These are phyloP conservation scores for Lachnum nothofagi DNA, from an alignment of 2,329 filamentous ascomycete genomes.

Conservation along the genomic window DNA sequence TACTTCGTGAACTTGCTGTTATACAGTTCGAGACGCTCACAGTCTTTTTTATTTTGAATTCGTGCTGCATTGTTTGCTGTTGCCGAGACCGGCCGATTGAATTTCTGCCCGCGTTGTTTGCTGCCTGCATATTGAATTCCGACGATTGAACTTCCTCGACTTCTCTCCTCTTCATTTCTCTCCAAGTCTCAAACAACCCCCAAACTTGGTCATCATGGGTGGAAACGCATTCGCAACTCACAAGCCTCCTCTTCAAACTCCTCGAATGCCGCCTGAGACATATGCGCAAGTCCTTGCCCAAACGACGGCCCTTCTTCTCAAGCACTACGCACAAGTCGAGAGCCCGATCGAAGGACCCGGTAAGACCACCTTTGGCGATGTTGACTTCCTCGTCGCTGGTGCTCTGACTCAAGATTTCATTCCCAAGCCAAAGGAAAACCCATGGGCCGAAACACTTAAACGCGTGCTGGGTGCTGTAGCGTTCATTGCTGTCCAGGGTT, in stretches of 20 bases:
- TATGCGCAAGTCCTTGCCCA: conserved; percentile 50
- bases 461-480: conserved; percentile 43
- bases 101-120: too few relatives aligned
- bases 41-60: too few relatives aligned
- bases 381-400: conserved; percentile 61
- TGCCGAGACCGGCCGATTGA: too few relatives aligned
- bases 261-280: conserved; percentile 56
- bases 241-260: conserved; percentile 49
- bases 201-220: conserved; percentile 55
- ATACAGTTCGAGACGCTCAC: too few relatives aligned
- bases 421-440: neutral
- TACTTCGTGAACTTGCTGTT: too few relatives aligned
- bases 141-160: too few relatives aligned
- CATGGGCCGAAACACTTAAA: conserved; percentile 32
- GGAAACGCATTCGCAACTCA: conserved; percentile 53
- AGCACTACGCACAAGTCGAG: conserved; percentile 51
- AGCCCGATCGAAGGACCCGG: conserved; percentile 63
- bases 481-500: conserved; percentile 29
- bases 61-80: too few relatives aligned
- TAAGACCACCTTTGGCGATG: conserved; percentile 65
- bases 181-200: too few relatives aligned
- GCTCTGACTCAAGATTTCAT: conserved; percentile 21
- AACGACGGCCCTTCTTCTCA: conserved; percentile 43
- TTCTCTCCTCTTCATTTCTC: too few relatives aligned
- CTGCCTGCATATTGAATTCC: too few relatives aligned